phyloP scores from a whole-genome alignment of 306 rosid species.

The Vigna mungo region DNA sequence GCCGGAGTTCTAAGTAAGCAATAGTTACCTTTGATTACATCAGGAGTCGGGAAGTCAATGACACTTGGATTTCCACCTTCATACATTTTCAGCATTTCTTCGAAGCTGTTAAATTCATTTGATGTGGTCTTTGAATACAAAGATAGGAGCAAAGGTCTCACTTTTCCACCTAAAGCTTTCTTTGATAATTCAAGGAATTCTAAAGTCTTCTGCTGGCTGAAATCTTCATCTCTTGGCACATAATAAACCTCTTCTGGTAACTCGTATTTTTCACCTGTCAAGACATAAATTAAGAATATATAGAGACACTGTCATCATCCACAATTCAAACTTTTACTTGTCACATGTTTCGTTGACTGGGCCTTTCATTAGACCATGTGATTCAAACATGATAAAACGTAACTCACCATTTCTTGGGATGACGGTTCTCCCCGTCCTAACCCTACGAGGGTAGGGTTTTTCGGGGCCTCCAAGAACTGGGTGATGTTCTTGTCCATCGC shows the following conservation, averaged over 20 bases:
- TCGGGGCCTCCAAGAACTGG: conserved; percentile 45
- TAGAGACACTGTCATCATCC: too few relatives aligned
- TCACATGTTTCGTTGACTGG: too few relatives aligned
- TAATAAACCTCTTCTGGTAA: too few relatives aligned
- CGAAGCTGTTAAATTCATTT: conserved; percentile 55
- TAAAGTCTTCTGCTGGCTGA: conserved; percentile 62
- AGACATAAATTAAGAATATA: background rate
- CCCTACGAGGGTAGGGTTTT: conserved; percentile 73
- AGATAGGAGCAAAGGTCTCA: conserved; percentile 22
- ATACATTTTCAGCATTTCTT: conserved; percentile 62
- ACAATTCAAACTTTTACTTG: background rate
- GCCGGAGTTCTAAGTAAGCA: background rate
- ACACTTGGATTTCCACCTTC: conserved; percentile 58
- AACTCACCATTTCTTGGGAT: conserved; percentile 22
- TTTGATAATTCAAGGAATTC: conserved; percentile 56
- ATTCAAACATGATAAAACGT: background rate
- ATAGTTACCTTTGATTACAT: conserved; percentile 58
- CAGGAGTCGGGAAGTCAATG: conserved; percentile 63
- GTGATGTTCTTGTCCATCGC: conserved; percentile 2
- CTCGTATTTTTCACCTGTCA: conserved; percentile 20
- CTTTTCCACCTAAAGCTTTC: conserved; percentile 37
- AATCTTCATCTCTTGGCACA: background rate
- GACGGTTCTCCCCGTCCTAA: conserved; percentile 59
- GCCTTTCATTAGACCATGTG: background rate
- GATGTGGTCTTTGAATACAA: conserved; percentile 20